Percentiles rank a stretch among this genome's conserved stretches.
phyloP scores from a whole-genome alignment of 345 rosid species.

The Mangifera indica region DNA sequence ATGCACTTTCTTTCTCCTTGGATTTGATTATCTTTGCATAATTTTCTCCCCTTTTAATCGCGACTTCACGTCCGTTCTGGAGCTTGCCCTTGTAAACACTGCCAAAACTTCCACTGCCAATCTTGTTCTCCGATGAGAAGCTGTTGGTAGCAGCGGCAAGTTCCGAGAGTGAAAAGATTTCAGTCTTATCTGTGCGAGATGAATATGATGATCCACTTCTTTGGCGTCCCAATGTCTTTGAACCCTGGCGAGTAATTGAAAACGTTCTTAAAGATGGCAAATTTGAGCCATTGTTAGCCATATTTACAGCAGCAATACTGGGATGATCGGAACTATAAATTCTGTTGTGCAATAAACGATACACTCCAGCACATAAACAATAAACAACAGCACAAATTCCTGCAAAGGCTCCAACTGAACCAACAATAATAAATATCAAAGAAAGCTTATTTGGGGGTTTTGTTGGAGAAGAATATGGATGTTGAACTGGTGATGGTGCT shows the following conservation, averaged over 20 bases:
- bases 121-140: slow-evolving; percentile 46
- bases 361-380: slow-evolving; percentile 30
- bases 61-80: slow-evolving; percentile 51
- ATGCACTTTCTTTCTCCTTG: slow-evolving; percentile 54
- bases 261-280: slow-evolving; percentile 24
- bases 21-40: slow-evolving; percentile 21
- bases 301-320: background rate
- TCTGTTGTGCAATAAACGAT: slow-evolving; percentile 19
- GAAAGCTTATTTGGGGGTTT: slow-evolving; percentile 29
- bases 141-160: slow-evolving; percentile 42
- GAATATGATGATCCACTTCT: slow-evolving; percentile 37
- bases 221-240: slow-evolving; percentile 31
- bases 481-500: slow-evolving; percentile 16
- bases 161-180: slow-evolving; percentile 41
- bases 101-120: slow-evolving; percentile 66
- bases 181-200: slow-evolving; percentile 32
- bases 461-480: slow-evolving; percentile 15
- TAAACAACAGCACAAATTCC: slow-evolving; percentile 43
- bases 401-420: slow-evolving; percentile 45
- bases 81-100: slow-evolving; percentile 51
- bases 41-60: slow-evolving; percentile 56
- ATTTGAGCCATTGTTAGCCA: slow-evolving; percentile 17
- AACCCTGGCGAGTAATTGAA: slow-evolving; percentile 30
- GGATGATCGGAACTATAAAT: slow-evolving; percentile 24
- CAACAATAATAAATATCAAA: slow-evolving; percentile 35